Conservation (phyloP, 1,284 basidiomycete genomes). For the Ganoderma lingzhi region DNA sequence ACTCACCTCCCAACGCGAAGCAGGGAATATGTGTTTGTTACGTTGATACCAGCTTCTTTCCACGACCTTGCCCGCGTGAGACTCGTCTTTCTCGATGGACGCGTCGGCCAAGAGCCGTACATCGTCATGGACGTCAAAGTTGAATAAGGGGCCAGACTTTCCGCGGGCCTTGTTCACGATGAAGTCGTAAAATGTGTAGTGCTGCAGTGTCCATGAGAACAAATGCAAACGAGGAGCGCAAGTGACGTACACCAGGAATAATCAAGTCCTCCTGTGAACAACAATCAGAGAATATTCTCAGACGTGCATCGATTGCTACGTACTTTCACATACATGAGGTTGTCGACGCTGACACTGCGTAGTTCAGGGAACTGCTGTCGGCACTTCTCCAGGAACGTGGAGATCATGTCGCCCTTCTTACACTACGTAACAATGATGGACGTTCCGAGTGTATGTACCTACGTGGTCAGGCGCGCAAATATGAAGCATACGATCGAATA, state of each 20-base stretch:
- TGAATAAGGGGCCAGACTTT: constrained; percentile 97
- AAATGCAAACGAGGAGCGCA: constrained; percentile 45
- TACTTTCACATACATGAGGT: constrained; percentile 98
- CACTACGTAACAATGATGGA: constrained; percentile 62
- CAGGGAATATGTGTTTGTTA: constrained; percentile 98
- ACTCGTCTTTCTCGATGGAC: constrained; percentile 97
- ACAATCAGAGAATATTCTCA: constrained; percentile 14
- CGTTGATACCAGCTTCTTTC: constrained; percentile 96
- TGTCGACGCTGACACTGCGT: constrained; percentile 90
- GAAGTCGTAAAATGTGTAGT: constrained; percentile 98
- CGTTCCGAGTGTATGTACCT: constrained; percentile 36
- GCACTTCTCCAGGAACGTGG: constrained; percentile 91
- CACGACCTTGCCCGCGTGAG: constrained; percentile 98
- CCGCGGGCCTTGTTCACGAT: constrained; percentile 98
- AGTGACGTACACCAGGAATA: constrained; percentile 76
- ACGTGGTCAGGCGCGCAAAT: constrained; percentile 37
- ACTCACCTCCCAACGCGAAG: constrained; percentile 91
- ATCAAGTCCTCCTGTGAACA: constrained; percentile 87
- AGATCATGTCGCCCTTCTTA: constrained; percentile 97
- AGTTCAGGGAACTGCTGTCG: constrained; percentile 93
- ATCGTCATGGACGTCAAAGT: constrained; percentile 99
- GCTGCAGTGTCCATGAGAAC: constrained; percentile 57
- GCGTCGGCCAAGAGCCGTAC: constrained; percentile 96
- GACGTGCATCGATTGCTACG: constrained; percentile 30
- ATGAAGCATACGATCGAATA: constrained; percentile 30